Evolutionary conservation across 345 rosid species (phyloP).

Genomic region (Arabidopsis thaliana): DNA sequence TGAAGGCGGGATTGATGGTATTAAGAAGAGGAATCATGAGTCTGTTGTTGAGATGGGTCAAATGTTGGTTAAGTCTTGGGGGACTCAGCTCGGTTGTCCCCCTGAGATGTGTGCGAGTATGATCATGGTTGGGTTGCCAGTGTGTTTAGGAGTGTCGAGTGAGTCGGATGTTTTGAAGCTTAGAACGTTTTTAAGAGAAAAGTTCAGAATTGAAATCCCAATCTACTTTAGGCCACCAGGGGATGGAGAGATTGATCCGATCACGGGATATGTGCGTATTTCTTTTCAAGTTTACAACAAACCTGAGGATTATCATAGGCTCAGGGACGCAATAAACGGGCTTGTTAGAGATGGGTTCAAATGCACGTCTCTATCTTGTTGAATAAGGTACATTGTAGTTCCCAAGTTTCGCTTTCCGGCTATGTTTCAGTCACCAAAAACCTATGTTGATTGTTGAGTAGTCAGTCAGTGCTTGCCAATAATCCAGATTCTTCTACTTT

Average conservation of each 20-base stretch:
- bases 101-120: slow-evolving; percentile 83
- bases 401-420: neutral
- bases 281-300: slow-evolving; percentile 91
- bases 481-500: neutral
- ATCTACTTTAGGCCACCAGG: slow-evolving; percentile 62
- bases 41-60: slow-evolving; percentile 79
- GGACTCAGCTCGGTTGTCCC: slow-evolving; percentile 82
- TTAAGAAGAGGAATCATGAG: slow-evolving; percentile 83
- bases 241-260: slow-evolving; percentile 58
- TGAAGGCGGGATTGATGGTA: slow-evolving; percentile 82
- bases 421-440: neutral
- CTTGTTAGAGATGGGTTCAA: slow-evolving; percentile 62
- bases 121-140: slow-evolving; percentile 93
- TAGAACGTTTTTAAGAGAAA: slow-evolving; percentile 70
- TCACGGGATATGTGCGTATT: slow-evolving; percentile 82
- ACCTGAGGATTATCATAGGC: slow-evolving; percentile 72
- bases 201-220: slow-evolving; percentile 74
- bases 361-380: slow-evolving; percentile 54
- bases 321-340: slow-evolving; percentile 64
- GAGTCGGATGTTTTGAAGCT: slow-evolving; percentile 62
- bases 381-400: slow-evolving; percentile 50
- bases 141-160: slow-evolving; percentile 58
- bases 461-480: neutral
- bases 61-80: slow-evolving; percentile 87
- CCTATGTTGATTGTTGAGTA: neutral